Conservation (phyloP, 257 asterid species). For the Gentiana dahurica region DNA sequence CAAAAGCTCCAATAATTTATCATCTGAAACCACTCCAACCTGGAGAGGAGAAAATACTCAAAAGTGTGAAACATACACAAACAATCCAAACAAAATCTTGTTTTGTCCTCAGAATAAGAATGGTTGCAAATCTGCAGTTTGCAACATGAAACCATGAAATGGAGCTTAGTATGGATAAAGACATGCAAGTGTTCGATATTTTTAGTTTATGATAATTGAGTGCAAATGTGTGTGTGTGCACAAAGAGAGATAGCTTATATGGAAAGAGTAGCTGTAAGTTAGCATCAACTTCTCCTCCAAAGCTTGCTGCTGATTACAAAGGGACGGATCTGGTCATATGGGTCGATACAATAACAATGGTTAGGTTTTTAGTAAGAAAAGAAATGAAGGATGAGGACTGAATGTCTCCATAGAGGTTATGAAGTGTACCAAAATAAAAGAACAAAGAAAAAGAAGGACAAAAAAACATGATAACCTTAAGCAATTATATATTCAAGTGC, state of each 20-base stretch:
- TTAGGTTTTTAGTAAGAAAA: too few species aligned
- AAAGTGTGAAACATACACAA: background rate
- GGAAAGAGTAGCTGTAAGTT: background rate
- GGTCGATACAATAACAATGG: too few species aligned
- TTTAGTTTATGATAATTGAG: too few species aligned
- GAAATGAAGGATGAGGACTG: too few species aligned
- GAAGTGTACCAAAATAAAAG: background rate
- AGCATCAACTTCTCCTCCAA: background rate
- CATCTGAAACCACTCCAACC: constrained; percentile 99
- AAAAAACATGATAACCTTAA: background rate
- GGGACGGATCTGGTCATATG: too few species aligned
- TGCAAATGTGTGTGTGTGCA: too few species aligned
- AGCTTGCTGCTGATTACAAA: background rate
- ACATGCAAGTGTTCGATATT: too few species aligned
- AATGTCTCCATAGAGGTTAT: too few species aligned
- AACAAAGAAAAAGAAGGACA: background rate
- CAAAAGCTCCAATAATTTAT: constrained; percentile 76
- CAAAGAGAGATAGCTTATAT: background rate
- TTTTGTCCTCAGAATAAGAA: background rate
- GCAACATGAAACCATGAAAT: background rate
- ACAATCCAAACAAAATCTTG: too few species aligned
- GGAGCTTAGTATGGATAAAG: background rate
- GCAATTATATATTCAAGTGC: background rate
- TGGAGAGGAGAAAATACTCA: constrained; percentile 8
- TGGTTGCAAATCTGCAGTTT: background rate